Evolutionary conservation across 2,329 filamentous ascomycete species (phyloP).

Genomic region (Pezicula radicicola): DNA sequence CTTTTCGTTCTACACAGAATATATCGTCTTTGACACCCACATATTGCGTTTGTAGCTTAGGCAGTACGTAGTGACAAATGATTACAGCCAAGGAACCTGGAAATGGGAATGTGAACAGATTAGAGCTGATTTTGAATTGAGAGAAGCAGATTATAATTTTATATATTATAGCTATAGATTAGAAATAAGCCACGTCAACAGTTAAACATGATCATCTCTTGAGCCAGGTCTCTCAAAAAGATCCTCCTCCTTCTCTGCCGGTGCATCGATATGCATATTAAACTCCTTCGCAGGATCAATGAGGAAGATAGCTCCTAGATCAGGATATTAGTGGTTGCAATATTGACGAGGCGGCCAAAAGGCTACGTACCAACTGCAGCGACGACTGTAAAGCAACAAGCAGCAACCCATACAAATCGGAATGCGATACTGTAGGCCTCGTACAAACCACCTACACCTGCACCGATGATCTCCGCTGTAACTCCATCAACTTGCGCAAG

Average conservation of each 20-base stretch:
- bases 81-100: no score
- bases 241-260: conserved; percentile 31
- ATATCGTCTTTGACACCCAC: no score
- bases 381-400: conserved; percentile 26
- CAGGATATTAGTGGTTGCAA: background rate
- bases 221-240: conserved; percentile 20
- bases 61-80: no score
- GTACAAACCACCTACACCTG: conserved; percentile 23
- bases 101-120: no score
- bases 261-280: conserved; percentile 35
- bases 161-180: no score
- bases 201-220: no score
- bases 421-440: conserved; percentile 30
- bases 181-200: no score
- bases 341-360: background rate
- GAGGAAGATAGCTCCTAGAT: conserved; percentile 22
- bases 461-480: conserved; percentile 26
- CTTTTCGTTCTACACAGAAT: no score
- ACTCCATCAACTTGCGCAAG: conserved; percentile 26
- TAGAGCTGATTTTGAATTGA: no score
- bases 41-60: no score
- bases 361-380: conserved; percentile 13
- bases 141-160: no score
- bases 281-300: conserved; percentile 33
- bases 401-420: conserved; percentile 32